phyloP scores from a whole-genome alignment of 192 early-diverging fungal genomes.

The Podila verticillata region DNA sequence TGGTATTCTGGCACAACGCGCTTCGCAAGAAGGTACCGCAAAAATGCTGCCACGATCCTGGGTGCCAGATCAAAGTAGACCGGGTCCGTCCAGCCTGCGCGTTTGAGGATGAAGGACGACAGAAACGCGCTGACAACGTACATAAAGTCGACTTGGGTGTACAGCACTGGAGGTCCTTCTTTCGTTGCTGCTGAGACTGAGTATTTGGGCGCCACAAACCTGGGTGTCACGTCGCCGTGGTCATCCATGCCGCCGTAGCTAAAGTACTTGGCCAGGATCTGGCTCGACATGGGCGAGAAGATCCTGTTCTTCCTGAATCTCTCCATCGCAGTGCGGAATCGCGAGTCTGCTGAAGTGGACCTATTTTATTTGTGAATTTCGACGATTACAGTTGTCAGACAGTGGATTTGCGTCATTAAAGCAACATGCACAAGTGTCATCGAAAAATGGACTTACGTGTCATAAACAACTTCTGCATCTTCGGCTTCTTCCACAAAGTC shows the following conservation, averaged over 20 bases:
- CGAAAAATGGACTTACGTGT: not conserved
- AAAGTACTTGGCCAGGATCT: conserved; percentile 30
- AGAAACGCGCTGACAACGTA: conserved; percentile 29
- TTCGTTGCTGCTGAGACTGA: not conserved
- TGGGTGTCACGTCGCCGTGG: not conserved
- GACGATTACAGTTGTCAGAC: not conserved
- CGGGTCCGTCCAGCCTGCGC: conserved; percentile 13
- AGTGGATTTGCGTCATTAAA: too few relatives aligned
- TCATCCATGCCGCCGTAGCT: conserved; percentile 33
- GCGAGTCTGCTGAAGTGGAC: conserved; percentile 3
- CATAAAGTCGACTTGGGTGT: conserved; percentile 16
- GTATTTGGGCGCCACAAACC: not conserved
- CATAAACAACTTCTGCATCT: not conserved
- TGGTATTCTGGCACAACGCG: conserved; percentile 34
- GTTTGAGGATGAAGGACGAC: conserved; percentile 14
- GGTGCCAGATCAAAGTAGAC: conserved; percentile 26
- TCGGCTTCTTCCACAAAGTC: not conserved
- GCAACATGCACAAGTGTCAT: too few relatives aligned
- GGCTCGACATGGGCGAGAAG: conserved; percentile 11
- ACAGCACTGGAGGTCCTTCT: not conserved
- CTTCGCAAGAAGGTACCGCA: conserved; percentile 21
- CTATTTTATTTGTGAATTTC: conserved; percentile 1
- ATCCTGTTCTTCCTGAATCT: conserved; percentile 33
- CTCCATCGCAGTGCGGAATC: conserved; percentile 37
- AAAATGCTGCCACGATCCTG: conserved; percentile 21